These are phyloP conservation scores for Candida mesenterica DNA, from an alignment of 1,139 yeast genomes.

Conservation along the genomic window DNA sequence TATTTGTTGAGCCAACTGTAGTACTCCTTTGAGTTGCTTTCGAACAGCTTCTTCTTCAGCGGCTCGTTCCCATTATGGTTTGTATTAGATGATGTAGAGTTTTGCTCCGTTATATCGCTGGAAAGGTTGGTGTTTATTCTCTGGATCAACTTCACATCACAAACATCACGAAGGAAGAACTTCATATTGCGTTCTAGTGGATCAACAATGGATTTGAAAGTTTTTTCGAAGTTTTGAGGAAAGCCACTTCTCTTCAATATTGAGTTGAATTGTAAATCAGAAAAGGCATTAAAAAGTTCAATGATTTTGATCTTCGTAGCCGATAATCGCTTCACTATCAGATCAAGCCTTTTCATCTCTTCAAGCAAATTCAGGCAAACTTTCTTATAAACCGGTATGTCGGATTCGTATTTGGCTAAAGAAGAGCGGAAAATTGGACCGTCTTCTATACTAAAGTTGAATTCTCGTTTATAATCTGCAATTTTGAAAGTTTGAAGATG, in stretches of 20 bases:
- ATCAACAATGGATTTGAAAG: slow-evolving; percentile 24
- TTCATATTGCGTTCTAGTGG: slow-evolving; percentile 34
- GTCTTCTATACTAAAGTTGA: slow-evolving; percentile 51
- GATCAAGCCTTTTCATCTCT: slow-evolving; percentile 33
- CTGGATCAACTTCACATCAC: slow-evolving; percentile 27
- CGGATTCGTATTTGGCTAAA: slow-evolving; percentile 52
- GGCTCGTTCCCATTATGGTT: slow-evolving; percentile 11
- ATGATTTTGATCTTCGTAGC: slow-evolving; percentile 22
- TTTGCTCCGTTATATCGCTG: not conserved
- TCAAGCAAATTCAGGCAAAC: slow-evolving; percentile 35
- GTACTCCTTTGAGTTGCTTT: slow-evolving; percentile 69
- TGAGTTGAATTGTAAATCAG: slow-evolving; percentile 18
- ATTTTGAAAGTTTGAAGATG: slow-evolving; percentile 4
- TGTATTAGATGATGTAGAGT: slow-evolving; percentile 7
- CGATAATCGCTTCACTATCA: slow-evolving; percentile 18
- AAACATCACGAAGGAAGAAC: slow-evolving; percentile 32
- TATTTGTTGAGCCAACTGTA: slow-evolving; percentile 74
- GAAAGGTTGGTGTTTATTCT: slow-evolving; percentile 20
- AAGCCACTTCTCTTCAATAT: slow-evolving; percentile 13
- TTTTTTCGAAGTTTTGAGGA: slow-evolving; percentile 12
- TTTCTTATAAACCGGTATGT: slow-evolving; percentile 48
- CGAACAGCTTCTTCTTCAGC: slow-evolving; percentile 53
- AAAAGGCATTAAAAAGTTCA: slow-evolving; percentile 22
- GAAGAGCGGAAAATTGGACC: slow-evolving; percentile 73
- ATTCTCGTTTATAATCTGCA: slow-evolving; percentile 15